Percentiles rank a stretch among this genome's conserved stretches.
Conservation (phyloP, 2,329 filamentous ascomycete genomes). For the Chalaropsis thielavioides region DNA sequence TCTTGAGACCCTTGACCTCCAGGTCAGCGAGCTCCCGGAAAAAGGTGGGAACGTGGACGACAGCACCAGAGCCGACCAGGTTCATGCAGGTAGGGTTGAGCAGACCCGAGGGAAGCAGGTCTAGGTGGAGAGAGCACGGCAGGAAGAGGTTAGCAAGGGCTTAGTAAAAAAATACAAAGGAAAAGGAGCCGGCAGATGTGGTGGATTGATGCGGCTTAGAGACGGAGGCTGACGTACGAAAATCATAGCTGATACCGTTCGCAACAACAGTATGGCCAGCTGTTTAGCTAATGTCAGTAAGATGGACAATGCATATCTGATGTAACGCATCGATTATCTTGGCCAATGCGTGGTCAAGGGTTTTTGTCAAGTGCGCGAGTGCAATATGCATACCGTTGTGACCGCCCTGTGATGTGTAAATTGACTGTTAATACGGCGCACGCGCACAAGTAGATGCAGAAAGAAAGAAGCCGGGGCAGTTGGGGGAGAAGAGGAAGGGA, state of each 20-base stretch:
- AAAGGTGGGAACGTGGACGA: conserved; percentile 43
- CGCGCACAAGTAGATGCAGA: too few relatives aligned
- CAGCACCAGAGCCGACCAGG: conserved; percentile 55
- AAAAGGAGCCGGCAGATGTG: too few relatives aligned
- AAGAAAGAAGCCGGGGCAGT: not conserved
- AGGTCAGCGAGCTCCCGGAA: conserved; percentile 27
- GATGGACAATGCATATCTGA: not conserved
- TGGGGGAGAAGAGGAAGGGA: not conserved
- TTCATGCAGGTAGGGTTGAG: conserved; percentile 58
- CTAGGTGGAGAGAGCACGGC: not conserved
- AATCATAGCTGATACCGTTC: conserved; percentile 20
- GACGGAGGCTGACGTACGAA: conserved; percentile 35
- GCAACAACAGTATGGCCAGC: conserved; percentile 18
- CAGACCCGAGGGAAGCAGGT: conserved; percentile 41
- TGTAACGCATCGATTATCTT: not conserved
- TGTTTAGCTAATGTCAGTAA: conserved; percentile 18
- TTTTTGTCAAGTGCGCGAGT: conserved; percentile 1
- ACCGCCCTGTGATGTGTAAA: conserved; percentile 11
- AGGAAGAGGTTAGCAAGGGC: not conserved
- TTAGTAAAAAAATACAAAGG: not conserved
- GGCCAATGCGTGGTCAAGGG: not conserved
- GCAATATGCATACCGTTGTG: conserved; percentile 15
- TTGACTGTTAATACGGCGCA: not conserved
- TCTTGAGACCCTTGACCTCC: conserved; percentile 27
- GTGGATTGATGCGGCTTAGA: not conserved